phyloP scores from a whole-genome alignment of 192 early-diverging fungal genomes.

The Linnemannia exigua region DNA sequence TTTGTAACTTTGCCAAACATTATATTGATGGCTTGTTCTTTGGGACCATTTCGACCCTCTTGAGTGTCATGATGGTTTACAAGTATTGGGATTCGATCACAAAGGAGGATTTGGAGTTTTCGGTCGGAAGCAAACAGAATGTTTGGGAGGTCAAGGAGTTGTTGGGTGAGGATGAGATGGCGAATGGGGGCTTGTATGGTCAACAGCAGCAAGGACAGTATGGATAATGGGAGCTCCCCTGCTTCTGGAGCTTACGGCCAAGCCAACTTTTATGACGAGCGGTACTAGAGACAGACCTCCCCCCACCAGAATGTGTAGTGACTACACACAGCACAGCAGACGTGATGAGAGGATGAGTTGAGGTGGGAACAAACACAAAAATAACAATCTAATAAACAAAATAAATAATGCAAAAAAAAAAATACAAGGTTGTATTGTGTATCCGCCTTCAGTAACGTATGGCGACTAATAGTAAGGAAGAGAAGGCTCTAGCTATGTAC shows the following conservation, averaged over 20 bases:
- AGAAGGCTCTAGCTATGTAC: no score
- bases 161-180: conserved; percentile 65
- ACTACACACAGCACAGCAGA: no score
- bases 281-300: no score
- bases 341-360: no score
- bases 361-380: not conserved
- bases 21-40: conserved; percentile 99
- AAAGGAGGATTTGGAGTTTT: conserved; percentile 98
- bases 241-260: conserved; percentile 37
- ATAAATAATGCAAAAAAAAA: not conserved
- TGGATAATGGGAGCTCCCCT: conserved; percentile 9
- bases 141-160: conserved; percentile 89
- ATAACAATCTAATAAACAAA: not conserved
- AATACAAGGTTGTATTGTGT: no score
- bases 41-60: conserved; percentile 88
- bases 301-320: no score
- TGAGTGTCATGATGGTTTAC: conserved; percentile 99
- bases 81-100: conserved; percentile 99
- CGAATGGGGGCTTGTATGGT: conserved; percentile 38
- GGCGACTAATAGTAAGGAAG: no score
- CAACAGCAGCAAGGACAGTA: conserved; percentile 35
- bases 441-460: no score
- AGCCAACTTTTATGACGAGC: conserved; percentile 39
- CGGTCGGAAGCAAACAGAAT: conserved; percentile 80
- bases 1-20: conserved; percentile 92